Evolutionary conservation across 805 yeast species (phyloP).

Genomic region (Hanseniaspora jakobsenii): DNA sequence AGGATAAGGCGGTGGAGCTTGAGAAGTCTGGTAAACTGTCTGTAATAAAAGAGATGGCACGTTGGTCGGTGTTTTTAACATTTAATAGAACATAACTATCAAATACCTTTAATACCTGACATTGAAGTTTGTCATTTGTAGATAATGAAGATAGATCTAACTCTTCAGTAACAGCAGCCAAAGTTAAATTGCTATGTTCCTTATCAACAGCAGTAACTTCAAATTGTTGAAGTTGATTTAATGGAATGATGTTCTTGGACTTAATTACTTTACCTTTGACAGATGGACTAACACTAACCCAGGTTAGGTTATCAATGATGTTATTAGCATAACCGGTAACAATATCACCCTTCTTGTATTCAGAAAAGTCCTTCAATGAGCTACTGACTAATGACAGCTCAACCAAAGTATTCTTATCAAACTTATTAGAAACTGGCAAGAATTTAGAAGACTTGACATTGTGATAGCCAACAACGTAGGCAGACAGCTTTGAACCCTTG

Average conservation of each 20-base stretch:
- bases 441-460: slow-evolving; percentile 58
- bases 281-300: slow-evolving; percentile 60
- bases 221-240: slow-evolving; percentile 6
- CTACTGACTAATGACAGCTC: slow-evolving; percentile 48
- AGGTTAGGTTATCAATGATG: slow-evolving; percentile 44
- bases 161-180: not conserved
- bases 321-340: slow-evolving; percentile 56
- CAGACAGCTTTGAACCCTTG: slow-evolving; percentile 46
- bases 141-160: slow-evolving; percentile 34
- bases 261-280: slow-evolving; percentile 45
- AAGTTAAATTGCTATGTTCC: slow-evolving; percentile 4
- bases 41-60: slow-evolving; percentile 51
- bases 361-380: slow-evolving; percentile 27
- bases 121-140: slow-evolving; percentile 48
- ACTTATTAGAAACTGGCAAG: slow-evolving; percentile 50
- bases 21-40: slow-evolving; percentile 60
- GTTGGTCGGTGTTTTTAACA: slow-evolving; percentile 50
- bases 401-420: slow-evolving; percentile 43
- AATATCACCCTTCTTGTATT: slow-evolving; percentile 38
- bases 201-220: slow-evolving; percentile 1
- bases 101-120: slow-evolving; percentile 46
- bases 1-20: not conserved
- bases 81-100: slow-evolving; percentile 56
- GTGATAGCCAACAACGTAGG: slow-evolving; percentile 63
- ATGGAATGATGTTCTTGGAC: not conserved